These are phyloP conservation scores for Geosmithia putterillii DNA, from an alignment of 2,329 filamentous ascomycete genomes.

Conservation along the genomic window DNA sequence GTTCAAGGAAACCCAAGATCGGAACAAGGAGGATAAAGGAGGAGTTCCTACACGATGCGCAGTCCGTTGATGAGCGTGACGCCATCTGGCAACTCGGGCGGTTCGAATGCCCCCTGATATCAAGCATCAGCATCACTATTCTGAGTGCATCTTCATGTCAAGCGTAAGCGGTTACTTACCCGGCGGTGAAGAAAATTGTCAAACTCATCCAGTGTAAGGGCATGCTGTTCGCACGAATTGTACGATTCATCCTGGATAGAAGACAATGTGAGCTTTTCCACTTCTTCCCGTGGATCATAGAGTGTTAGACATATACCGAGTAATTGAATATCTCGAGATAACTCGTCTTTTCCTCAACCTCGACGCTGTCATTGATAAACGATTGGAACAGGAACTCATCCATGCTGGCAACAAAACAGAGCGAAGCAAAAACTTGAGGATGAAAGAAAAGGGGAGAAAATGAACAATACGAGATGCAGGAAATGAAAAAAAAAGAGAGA, in stretches of 20 bases:
- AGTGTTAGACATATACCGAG: constrained; percentile 28
- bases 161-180: constrained; percentile 20
- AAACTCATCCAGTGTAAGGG: constrained; percentile 41
- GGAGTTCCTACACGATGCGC: constrained; percentile 35
- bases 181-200: constrained; percentile 39
- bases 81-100: constrained; percentile 26
- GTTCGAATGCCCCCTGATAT: constrained; percentile 40
- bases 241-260: constrained; percentile 27
- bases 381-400: constrained; percentile 45
- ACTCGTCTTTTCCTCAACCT: constrained; percentile 37
- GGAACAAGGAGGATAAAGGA: background rate
- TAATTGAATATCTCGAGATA: constrained; percentile 50
- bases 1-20: too few relatives aligned
- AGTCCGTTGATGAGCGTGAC: constrained; percentile 36
- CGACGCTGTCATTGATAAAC: constrained; percentile 33
- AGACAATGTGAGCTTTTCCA: background rate
- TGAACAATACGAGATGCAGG: too few relatives aligned
- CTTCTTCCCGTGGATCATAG: background rate
- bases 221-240: constrained; percentile 38
- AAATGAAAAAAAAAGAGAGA: too few relatives aligned
- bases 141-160: background rate
- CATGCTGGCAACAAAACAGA: constrained; percentile 28
- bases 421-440: too few relatives aligned
- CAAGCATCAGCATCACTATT: too few relatives aligned
- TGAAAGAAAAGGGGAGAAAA: background rate